phyloP scores from a whole-genome alignment of 371 early-diverging fungal species.

The Parasitella parasitica region DNA sequence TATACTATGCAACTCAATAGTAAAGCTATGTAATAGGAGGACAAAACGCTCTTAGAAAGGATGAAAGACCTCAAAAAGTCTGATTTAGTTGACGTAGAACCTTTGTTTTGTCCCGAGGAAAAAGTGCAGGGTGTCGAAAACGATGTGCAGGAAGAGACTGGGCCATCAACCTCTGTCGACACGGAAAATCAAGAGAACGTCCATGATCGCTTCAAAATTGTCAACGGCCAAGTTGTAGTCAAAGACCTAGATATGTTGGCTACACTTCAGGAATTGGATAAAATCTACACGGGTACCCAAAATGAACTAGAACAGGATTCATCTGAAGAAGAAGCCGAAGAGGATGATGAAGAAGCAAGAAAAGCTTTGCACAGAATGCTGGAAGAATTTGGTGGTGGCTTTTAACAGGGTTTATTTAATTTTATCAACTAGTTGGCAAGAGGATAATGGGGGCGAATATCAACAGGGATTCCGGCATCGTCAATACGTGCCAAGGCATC shows the following conservation, averaged over 20 bases:
- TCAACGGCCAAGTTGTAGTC: not conserved
- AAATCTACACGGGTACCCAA: not conserved
- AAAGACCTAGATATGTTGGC: not conserved
- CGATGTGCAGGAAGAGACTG: not conserved
- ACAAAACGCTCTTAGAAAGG: conserved; percentile 4
- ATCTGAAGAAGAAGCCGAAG: conserved; percentile 1
- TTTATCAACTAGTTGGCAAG: conserved; percentile 15
- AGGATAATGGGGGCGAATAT: conserved; percentile 53
- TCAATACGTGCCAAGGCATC: conserved; percentile 59
- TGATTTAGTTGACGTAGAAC: not conserved
- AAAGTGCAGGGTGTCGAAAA: not conserved
- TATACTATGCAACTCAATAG: not conserved
- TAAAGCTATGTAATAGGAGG: not conserved
- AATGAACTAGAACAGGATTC: not conserved
- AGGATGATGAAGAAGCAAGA: conserved; percentile 20
- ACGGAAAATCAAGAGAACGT: not conserved
- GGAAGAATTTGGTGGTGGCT: conserved; percentile 19
- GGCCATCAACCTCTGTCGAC: not conserved
- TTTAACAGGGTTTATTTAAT: conserved; percentile 1
- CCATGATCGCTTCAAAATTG: not conserved
- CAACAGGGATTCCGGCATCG: conserved; percentile 49
- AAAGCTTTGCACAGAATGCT: conserved; percentile 13
- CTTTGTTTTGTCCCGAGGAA: conserved; percentile 6
- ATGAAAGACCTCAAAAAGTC: conserved; percentile 7
- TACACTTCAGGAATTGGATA: conserved; percentile 1